Evolutionary conservation across 805 yeast genomes (phyloP).

Genomic region (Candida railenensis): DNA sequence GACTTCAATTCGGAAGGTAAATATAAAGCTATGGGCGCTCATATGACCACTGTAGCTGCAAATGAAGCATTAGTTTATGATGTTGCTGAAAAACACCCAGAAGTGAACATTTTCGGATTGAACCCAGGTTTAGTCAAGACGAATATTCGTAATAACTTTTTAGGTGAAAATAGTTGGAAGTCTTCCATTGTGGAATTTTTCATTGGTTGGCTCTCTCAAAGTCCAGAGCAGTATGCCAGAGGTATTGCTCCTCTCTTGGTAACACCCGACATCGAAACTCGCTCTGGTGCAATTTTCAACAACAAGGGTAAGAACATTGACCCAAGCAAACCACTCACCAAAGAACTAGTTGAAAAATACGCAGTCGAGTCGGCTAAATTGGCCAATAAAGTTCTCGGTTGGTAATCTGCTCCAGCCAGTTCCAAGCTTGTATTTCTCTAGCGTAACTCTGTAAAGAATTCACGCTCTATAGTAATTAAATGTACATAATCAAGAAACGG

Average conservation of each 20-base stretch:
- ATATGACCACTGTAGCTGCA: slow-evolving; percentile 43
- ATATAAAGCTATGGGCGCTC: slow-evolving; percentile 27
- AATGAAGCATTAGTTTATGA: slow-evolving; percentile 34
- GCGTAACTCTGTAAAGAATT: too few species aligned
- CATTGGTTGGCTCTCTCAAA: slow-evolving; percentile 26
- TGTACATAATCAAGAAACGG: too few species aligned
- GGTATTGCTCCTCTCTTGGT: slow-evolving; percentile 21
- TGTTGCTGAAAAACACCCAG: slow-evolving; percentile 13
- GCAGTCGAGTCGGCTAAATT: background rate
- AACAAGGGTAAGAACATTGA: background rate
- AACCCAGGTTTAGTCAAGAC: slow-evolving; percentile 41
- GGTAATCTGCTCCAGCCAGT: too few species aligned
- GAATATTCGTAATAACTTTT: slow-evolving; percentile 28
- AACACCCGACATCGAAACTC: background rate
- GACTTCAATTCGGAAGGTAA: slow-evolving; percentile 32
- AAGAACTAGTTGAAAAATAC: background rate
- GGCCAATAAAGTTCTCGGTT: too few species aligned
- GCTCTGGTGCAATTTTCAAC: background rate
- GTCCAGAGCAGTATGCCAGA: slow-evolving; percentile 32
- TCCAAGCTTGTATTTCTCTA: too few species aligned
- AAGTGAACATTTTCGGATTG: slow-evolving; percentile 30
- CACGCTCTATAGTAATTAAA: too few species aligned
- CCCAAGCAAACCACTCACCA: background rate
- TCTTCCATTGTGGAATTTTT: slow-evolving; percentile 22
- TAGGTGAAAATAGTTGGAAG: slow-evolving; percentile 26